Base-by-base conservation (phyloP, 2,329 filamentous ascomycete genomes). In the Aspergillus sp. region DNA sequence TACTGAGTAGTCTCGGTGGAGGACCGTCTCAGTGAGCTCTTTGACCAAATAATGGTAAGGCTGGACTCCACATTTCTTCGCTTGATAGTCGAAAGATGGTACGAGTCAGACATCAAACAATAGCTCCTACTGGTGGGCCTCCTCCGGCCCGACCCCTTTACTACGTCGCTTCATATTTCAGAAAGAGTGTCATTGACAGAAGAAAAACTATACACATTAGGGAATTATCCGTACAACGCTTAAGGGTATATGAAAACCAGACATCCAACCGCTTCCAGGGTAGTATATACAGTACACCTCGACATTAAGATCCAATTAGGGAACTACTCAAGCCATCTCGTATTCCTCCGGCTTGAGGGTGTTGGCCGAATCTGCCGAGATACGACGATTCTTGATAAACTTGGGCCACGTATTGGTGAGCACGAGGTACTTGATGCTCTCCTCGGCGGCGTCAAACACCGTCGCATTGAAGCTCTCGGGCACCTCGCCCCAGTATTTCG, bases 351-450 rank as follows among this genome's bases (percentile, higher is more conserved):
- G 35, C 35, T 38, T 38, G 14, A 38, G 16, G 35, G 45, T 47
- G 24, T 50, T n/a, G 8, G 42, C 43, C 14, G 43, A 43, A 33
- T 45, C 50, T 3, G 45, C 26, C 17, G 50, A 45, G 22, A n/a
- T 22, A 7, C 50, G 41, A 3, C 52, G 56, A 20, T 48, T 55
- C 47, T 49, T 62, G 36, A 72, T 63, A 47, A 72, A 73, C 57
- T 73, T 73, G 30, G 70, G 79, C 85, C 85, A 88, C 0, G 85
- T 88, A 62, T 87, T 87, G 13, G 83, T 86, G 53, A 87, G 71
- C 2, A 88, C 84, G 5, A 87, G 75, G 53, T 87, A 84, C 67
- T 85, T 86, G 69, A 88, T 81, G 59, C 78, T 79, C n/a, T 69
- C 67, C 61, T 84, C 78, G 0, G 83, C 82, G 3, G 71, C 74